Conservation (phyloP, 2,329 filamentous ascomycete species). For the Cladosporium velox region DNA sequence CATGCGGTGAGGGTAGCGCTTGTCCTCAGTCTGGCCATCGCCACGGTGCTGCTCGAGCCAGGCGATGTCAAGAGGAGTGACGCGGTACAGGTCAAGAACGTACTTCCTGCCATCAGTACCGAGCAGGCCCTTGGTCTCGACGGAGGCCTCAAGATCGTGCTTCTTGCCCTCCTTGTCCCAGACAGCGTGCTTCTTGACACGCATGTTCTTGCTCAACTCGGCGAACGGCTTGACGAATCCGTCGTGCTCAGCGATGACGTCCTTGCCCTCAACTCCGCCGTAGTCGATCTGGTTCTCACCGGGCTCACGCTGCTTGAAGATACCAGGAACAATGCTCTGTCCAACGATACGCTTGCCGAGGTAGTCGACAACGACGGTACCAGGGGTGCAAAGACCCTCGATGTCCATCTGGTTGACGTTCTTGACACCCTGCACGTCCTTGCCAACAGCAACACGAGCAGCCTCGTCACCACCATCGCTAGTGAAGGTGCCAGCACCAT, state of each 20-base stretch:
- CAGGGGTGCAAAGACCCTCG: slow-evolving; percentile 88
- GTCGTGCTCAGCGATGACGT: slow-evolving; percentile 87
- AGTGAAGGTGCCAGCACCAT: slow-evolving; percentile 95
- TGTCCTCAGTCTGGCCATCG: slow-evolving; percentile 53
- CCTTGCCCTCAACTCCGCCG: slow-evolving; percentile 95
- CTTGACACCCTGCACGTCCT: slow-evolving; percentile 92
- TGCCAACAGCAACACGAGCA: slow-evolving; percentile 90
- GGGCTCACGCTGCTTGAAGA: slow-evolving; percentile 97
- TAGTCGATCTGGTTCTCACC: slow-evolving; percentile 99
- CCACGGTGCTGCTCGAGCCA: slow-evolving; percentile 80
- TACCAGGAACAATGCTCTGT: slow-evolving; percentile 96
- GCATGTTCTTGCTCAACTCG: slow-evolving; percentile 85
- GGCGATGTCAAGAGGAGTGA: slow-evolving; percentile 84
- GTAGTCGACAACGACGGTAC: slow-evolving; percentile 95
- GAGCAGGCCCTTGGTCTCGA: slow-evolving; percentile 96
- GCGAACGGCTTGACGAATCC: slow-evolving; percentile 81
- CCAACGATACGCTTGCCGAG: slow-evolving; percentile 95
- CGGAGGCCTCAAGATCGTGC: slow-evolving; percentile 89
- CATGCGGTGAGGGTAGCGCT: slow-evolving; percentile 90
- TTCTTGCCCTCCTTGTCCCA: slow-evolving; percentile 96
- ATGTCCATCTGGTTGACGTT: slow-evolving; percentile 97
- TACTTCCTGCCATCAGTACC: slow-evolving; percentile 97
- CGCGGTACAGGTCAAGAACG: slow-evolving; percentile 92
- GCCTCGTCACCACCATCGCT: slow-evolving; percentile 96
- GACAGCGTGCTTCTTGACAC: slow-evolving; percentile 90